A percentile compares a stretch with the other conserved stretches of the same genome.
These are phyloP conservation scores for Scutellaria barbata DNA, from an alignment of 257 asterid genomes.

Conservation along the genomic window DNA sequence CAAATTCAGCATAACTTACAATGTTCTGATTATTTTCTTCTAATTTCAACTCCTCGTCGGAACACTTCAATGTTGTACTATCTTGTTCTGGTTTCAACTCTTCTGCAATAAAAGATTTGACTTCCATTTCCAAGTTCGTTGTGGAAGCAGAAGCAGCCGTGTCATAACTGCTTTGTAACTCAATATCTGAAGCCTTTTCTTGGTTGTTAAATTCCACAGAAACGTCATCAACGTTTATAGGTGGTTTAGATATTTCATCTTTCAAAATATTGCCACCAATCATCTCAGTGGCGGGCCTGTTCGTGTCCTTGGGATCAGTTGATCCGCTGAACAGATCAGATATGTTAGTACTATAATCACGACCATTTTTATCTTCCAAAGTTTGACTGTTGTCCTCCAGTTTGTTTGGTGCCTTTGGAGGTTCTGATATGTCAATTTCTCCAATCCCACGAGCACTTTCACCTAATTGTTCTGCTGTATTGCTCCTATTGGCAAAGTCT, in stretches of 20 bases:
- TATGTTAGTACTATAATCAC: conserved; percentile 32
- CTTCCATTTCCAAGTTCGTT: conserved; percentile 35
- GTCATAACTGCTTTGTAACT: conserved; percentile 35
- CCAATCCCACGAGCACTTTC: conserved; percentile 30
- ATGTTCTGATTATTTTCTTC: conserved; percentile 34
- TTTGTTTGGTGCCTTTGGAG: conserved; percentile 36
- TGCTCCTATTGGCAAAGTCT: conserved; percentile 33
- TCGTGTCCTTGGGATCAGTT: no score
- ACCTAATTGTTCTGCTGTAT: conserved; percentile 28
- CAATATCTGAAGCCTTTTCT: conserved; percentile 32
- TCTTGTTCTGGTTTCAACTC: conserved; percentile 37
- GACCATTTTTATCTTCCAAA: conserved; percentile 32
- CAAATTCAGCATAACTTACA: conserved; percentile 29
- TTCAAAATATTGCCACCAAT: conserved; percentile 27
- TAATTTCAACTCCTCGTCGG: conserved; percentile 35
- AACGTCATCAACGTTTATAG: conserved; percentile 31
- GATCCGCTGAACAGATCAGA: no score
- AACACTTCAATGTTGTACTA: conserved; percentile 16
- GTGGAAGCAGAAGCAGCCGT: conserved; percentile 29
- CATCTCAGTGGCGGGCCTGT: conserved; percentile 39
- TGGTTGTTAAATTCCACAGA: conserved; percentile 21
- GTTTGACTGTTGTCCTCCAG: conserved; percentile 37
- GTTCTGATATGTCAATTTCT: conserved; percentile 40
- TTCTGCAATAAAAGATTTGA: conserved; percentile 34
- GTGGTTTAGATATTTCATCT: conserved; percentile 41